Conservation (phyloP, 2,329 filamentous ascomycete genomes). For the Aspergillus niger region DNA sequence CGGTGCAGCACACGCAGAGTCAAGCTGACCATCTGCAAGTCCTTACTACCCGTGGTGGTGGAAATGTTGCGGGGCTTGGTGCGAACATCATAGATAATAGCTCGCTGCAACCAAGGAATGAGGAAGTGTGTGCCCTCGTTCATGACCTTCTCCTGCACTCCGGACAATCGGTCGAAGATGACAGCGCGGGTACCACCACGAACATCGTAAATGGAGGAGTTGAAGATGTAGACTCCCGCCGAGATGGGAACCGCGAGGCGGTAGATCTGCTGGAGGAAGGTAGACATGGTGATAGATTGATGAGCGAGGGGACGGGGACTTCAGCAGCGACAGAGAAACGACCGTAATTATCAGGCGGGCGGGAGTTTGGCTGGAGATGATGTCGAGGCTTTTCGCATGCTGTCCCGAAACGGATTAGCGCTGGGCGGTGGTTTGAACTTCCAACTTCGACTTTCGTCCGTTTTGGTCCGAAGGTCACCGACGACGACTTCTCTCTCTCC, state of each 20-base stretch:
- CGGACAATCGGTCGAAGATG: slow-evolving; percentile 92
- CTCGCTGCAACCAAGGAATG: slow-evolving; percentile 91
- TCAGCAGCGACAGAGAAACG: slow-evolving; percentile 7
- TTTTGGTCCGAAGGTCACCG: slow-evolving; percentile 30
- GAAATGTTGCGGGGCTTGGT: slow-evolving; percentile 97
- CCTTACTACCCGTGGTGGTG: slow-evolving; percentile 97
- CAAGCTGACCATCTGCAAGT: slow-evolving; percentile 99
- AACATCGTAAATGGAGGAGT: slow-evolving; percentile 93
- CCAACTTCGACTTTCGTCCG: slow-evolving; percentile 33
- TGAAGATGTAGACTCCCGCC: slow-evolving; percentile 66
- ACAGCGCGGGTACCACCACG: slow-evolving; percentile 91
- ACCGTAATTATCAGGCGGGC: background rate
- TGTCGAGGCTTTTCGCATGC: slow-evolving; percentile 38
- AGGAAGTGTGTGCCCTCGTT: slow-evolving; percentile 98
- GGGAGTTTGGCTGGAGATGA: slow-evolving; percentile 31
- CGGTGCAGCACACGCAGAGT: slow-evolving; percentile 93
- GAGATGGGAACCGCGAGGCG: slow-evolving; percentile 69
- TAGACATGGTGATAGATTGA: slow-evolving; percentile 48
- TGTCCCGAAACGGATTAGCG: slow-evolving; percentile 41
- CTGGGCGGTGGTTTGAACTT: slow-evolving; percentile 21
- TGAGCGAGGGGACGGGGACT: slow-evolving; percentile 10
- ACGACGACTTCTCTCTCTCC: slow-evolving; percentile 25
- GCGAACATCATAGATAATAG: slow-evolving; percentile 93
- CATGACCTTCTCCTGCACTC: slow-evolving; percentile 88
- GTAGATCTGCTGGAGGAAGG: slow-evolving; percentile 39